Base-by-base conservation (phyloP, 169 alveolate species). In the Plasmodium malariae region DNA sequence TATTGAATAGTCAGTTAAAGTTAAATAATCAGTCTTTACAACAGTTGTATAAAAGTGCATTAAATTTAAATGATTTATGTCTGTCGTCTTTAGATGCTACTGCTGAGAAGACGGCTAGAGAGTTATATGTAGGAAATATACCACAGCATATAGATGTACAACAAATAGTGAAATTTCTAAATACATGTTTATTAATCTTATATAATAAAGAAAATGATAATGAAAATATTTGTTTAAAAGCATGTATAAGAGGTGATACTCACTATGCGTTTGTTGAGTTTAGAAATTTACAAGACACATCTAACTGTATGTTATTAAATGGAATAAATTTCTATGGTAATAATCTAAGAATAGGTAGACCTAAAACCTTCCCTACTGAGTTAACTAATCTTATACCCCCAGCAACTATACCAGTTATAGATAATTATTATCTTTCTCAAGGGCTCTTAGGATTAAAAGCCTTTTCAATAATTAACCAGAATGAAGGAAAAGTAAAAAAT, bases 221-320 rank as follows among this genome's bases (percentile, higher is more conserved):
- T 48, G 78, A 78, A 19, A 54, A 43, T 14, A 78, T 78, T 17
- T 97, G 97, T 12, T 89, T 96, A 3, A 93, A 95, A 73, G 98
- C 98, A 28, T 98, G 99, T 98, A 95, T 97, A 1, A 93, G 97
- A 34, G 93, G 97, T n/a, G 99, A 98, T 87, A 98, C 98, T 0
- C 97, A 96, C 76, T 98, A 97, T 89, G 99, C 98, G n/a, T 98
- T 98, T 93, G 97, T 97, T 3, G 99, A 98, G 76, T 97, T 97
- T 78, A 70, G 99, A 60, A 93, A 97, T 45, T 93, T 97, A 36
- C 98, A 97, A 86, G 99, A 97, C 74, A 98, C 99, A 24, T 78
- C 95, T 40, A 93, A 92, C 55, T 94, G 94, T 48, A 80, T 93
- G 96, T 72, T 92, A 68, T 49, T 93, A 55, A 93, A 93, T 48